Evolutionary conservation across 2,329 filamentous ascomycete genomes (phyloP), one percentile per base, ranked within the genome.

Genomic region (Purpureocillium lavendulum): DNA sequence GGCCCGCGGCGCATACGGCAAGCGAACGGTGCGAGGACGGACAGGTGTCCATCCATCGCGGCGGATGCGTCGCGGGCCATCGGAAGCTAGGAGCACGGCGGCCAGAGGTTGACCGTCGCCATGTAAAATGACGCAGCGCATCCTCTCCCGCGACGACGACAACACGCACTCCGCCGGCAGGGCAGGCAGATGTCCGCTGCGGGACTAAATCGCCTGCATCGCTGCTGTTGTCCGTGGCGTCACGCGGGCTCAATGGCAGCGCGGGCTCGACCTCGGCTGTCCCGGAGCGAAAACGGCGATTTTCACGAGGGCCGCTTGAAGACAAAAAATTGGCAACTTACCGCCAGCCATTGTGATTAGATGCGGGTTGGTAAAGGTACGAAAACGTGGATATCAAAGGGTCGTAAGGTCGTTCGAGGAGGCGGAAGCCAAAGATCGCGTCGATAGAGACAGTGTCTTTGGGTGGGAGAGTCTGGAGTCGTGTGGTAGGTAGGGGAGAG

Each of bases 261-360:
- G 21, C 21, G 6, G 5, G 21, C n/a, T 31, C n/a, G 12, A 26
- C 30, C 32, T 44, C 38, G 24, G 32, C 31, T 36, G 32, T 36
- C 16, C 30, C 37, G 31, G 36, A 24, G 31, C 14, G 29, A 33
- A 16, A 30, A 26, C 21, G 5, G 6, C 10, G 5, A 6, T 26
- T 26, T 26, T 26, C 21, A 26, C 21, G 10, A 26, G 21, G 10
- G 21, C n/a, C n/a, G n/a, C n/a, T n/a, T n/a, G 21, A 26, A 5
- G 21, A 26, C 6, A 6, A 26, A 26, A 5, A 10, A 26, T 6
- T 26, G 21, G 10, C 21, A 26, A 67, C 64, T 67, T 63, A 67
- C 64, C 64, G 52, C 62, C 63, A 61, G 64, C 64, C 64, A 67
- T 67, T 61, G 56, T 67, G 59, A 49, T 49, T 42, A 48, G 42